Base-by-base conservation (phyloP, 768 basidiomycete genomes). In the Rhizopogon vulgaris region DNA sequence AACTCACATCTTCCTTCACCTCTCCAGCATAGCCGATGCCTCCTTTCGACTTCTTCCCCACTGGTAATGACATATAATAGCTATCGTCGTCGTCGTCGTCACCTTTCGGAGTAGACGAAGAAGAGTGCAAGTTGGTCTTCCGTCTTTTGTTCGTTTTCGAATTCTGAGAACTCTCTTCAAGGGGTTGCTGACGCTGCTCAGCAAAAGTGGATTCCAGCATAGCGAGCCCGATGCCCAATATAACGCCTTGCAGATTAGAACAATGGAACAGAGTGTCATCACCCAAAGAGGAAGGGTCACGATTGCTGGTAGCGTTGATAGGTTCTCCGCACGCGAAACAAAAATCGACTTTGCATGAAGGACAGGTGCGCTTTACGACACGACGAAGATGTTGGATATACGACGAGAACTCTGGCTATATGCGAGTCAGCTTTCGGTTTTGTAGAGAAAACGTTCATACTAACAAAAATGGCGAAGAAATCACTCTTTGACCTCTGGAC, bases 1-100 rank as follows among this genome's bases (percentile, higher is more conserved):
- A 72, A 22, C 88, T 73, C 65, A 93, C 92, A 71, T 96, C 92
- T 71, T 96, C 94, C 52, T 79, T 79, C 34, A 75, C 74, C 54
- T 84, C 80, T 6, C 94, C 93, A 22, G 87, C 91, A 69, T 96
- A 97, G 10, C 94, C 94, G 17, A 78, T 84, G 0, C 94, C 94
- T 34, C 85, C 82, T 59, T 86, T 87, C 12, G 76, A 71, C 63
- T 85, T 91, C 71, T 83, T 84, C 36, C 79, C 82, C 34, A 69
- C 66, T 1, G 69, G 67, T 27, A 70, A 59, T 28, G 56, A 68
- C 59, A 68, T 75, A 53, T 69, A 69, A 47, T 78, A 80, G 34
- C 68, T 58, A 49, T 75, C 73, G 54, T 84, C 83, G 2, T 83
- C 83, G 3, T 84, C 83, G 9, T 75, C 75, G 34, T 78, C 77